A percentile compares a stretch with the other conserved stretches of the same genome.
Evolutionary conservation across 1,284 basidiomycete genomes (phyloP).

Genomic region (Rhodotorula sp.): DNA sequence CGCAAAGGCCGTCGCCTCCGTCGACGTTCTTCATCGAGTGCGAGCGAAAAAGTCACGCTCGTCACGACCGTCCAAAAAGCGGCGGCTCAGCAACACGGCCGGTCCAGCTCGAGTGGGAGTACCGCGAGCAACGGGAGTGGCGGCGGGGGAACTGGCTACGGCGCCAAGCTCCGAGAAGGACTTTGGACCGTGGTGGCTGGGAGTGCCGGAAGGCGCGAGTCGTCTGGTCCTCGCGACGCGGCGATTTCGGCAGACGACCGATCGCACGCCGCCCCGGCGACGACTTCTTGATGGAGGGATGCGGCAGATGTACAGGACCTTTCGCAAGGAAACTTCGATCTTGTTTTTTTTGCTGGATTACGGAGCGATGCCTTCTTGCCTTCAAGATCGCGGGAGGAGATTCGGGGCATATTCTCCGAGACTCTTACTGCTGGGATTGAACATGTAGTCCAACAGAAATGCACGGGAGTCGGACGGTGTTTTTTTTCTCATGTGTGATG

Average conservation of each 20-base stretch:
- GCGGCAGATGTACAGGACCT: background rate
- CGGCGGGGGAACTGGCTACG: conserved; percentile 5
- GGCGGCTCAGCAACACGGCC: no score
- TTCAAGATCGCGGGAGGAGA: no score
- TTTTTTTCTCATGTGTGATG: no score
- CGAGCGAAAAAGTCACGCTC: conserved; percentile 1
- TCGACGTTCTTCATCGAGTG: background rate
- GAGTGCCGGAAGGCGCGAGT: background rate
- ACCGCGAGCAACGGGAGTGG: background rate
- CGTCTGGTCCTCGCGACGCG: background rate
- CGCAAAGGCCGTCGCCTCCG: background rate
- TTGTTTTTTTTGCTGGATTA: no score
- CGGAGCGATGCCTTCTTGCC: no score
- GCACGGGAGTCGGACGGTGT: no score
- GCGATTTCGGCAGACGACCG: background rate
- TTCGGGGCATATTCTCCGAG: no score
- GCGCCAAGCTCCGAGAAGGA: conserved; percentile 10
- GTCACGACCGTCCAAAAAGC: background rate
- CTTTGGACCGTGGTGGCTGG: conserved; percentile 27
- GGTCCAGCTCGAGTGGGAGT: background rate
- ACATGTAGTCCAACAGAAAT: no score
- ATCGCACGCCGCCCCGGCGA: background rate
- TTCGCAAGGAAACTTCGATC: background rate
- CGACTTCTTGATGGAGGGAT: background rate
- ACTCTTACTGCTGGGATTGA: no score